Evolutionary conservation across 495 filamentous ascomycete species (phyloP).

Genomic region (Recurvomyces mirabilis): DNA sequence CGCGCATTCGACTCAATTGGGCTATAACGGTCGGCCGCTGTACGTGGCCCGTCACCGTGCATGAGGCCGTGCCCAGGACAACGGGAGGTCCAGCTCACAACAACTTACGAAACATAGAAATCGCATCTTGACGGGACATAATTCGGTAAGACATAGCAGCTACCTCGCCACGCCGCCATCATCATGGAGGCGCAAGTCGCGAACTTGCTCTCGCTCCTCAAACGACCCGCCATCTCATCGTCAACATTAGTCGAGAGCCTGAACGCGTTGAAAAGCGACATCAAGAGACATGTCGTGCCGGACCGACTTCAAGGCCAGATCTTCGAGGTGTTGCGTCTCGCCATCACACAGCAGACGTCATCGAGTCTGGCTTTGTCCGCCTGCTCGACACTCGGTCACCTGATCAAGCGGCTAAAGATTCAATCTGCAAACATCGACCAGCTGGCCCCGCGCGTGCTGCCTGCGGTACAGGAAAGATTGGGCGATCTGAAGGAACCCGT

Average conservation of each 20-base stretch:
- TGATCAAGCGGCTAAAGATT: slow-evolving; percentile 68
- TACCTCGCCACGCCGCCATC: too few relatives aligned
- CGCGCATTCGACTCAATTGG: too few relatives aligned
- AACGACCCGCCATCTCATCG: slow-evolving; percentile 51
- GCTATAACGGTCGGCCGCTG: too few relatives aligned
- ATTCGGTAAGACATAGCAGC: too few relatives aligned
- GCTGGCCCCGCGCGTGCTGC: slow-evolving; percentile 47
- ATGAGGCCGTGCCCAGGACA: too few relatives aligned
- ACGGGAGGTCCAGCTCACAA: too few relatives aligned
- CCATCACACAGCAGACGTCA: slow-evolving; percentile 58
- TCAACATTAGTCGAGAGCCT: slow-evolving; percentile 62
- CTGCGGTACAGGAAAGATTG: slow-evolving; percentile 70
- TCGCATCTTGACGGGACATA: too few relatives aligned
- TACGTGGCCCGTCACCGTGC: too few relatives aligned
- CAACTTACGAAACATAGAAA: too few relatives aligned
- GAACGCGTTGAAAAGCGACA: slow-evolving; percentile 65
- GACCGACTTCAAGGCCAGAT: slow-evolving; percentile 57
- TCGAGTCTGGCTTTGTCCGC: slow-evolving; percentile 55
- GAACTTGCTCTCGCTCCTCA: slow-evolving; percentile 54
- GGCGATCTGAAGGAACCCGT: slow-evolving; percentile 81
- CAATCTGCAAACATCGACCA: slow-evolving; percentile 65
- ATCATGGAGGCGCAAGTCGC: slow-evolving; percentile 52
- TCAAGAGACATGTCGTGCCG: slow-evolving; percentile 80
- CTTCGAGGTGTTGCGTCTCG: slow-evolving; percentile 60
- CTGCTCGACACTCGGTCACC: slow-evolving; percentile 75